Evolutionary conservation across 2,329 filamentous ascomycete species (phyloP).

Genomic region (Fusarium metavorans): DNA sequence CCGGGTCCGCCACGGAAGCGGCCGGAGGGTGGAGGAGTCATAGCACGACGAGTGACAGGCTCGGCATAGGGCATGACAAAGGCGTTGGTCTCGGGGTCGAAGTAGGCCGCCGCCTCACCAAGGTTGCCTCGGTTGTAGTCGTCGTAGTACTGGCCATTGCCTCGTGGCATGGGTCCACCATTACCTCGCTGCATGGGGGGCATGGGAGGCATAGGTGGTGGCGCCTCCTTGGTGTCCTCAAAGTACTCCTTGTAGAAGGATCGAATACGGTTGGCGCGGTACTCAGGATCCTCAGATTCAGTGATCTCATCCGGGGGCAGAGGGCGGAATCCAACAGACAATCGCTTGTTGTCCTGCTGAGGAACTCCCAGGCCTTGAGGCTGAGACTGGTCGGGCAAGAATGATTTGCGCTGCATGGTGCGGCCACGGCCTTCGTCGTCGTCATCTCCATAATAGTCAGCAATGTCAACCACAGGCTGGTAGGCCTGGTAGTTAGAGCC

Average conservation of each 20-base stretch:
- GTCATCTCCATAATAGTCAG: constrained; percentile 51
- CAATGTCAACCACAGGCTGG: constrained; percentile 46
- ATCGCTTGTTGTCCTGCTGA: constrained; percentile 64
- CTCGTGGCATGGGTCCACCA: constrained; percentile 13
- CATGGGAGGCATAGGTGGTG: constrained; percentile 56
- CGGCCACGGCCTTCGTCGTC: constrained; percentile 52
- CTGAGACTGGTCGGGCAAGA: constrained; percentile 44
- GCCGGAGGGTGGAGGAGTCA: constrained; percentile 87
- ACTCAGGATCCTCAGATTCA: constrained; percentile 88
- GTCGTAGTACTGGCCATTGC: constrained; percentile 71
- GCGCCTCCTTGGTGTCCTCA: constrained; percentile 76
- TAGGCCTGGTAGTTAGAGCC: constrained; percentile 39
- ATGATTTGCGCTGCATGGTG: constrained; percentile 46
- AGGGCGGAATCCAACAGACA: constrained; percentile 83
- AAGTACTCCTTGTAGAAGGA: constrained; percentile 99
- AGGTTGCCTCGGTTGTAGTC: constrained; percentile 77
- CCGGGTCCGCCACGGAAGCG: constrained; percentile 55
- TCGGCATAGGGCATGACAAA: constrained; percentile 88
- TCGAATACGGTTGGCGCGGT: constrained; percentile 93
- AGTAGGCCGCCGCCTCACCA: constrained; percentile 73
- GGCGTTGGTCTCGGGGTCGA: constrained; percentile 74
- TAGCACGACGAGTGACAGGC: constrained; percentile 87
- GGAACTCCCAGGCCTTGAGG: constrained; percentile 64
- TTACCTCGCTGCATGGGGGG: constrained; percentile 44
- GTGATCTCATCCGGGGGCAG: constrained; percentile 86